Evolutionary conservation across 345 rosid species (phyloP).

Genomic region (Acer yangbiense): DNA sequence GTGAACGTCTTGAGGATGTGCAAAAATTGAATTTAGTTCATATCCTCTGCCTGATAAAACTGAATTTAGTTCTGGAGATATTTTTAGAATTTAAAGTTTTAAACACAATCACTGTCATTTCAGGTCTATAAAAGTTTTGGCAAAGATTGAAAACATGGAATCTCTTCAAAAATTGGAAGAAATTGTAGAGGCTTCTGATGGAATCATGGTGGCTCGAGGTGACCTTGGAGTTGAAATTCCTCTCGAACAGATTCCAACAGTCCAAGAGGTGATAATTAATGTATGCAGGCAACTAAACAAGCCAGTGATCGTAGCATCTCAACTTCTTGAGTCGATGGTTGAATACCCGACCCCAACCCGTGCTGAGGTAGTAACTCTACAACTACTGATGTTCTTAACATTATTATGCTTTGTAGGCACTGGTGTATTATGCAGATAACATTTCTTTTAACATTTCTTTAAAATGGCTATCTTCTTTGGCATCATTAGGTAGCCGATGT

Average conservation of each 20-base stretch:
- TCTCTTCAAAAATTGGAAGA: conserved; percentile 62
- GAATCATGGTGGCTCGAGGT: conserved; percentile 77
- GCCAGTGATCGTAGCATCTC: conserved; percentile 79
- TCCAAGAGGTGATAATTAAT: conserved; percentile 53
- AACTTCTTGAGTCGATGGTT: conserved; percentile 79
- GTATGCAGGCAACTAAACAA: conserved; percentile 63
- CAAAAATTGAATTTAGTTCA: background rate
- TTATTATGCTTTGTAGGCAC: background rate
- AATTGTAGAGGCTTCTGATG: conserved; percentile 69
- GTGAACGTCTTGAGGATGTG: background rate
- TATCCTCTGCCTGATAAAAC: background rate
- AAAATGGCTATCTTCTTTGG: conserved; percentile 10
- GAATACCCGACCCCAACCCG: conserved; percentile 83
- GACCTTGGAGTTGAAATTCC: conserved; percentile 82
- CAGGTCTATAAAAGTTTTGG: conserved; percentile 62
- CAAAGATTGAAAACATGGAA: conserved; percentile 73
- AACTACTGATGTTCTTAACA: no score
- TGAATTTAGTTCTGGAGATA: background rate
- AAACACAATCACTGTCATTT: conserved; percentile 7
- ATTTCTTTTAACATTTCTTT: conserved; percentile 3
- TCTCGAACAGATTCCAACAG: conserved; percentile 69
- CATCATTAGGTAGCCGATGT: conserved; percentile 67
- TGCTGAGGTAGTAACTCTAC: conserved; percentile 54
- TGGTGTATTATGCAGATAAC: background rate
- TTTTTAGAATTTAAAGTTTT: background rate